A percentile compares a stretch with the other conserved stretches of the same genome.
These are phyloP conservation scores for Corinectria fuckeliana DNA, from an alignment of 2,329 filamentous ascomycete species.

Conservation along the genomic window DNA sequence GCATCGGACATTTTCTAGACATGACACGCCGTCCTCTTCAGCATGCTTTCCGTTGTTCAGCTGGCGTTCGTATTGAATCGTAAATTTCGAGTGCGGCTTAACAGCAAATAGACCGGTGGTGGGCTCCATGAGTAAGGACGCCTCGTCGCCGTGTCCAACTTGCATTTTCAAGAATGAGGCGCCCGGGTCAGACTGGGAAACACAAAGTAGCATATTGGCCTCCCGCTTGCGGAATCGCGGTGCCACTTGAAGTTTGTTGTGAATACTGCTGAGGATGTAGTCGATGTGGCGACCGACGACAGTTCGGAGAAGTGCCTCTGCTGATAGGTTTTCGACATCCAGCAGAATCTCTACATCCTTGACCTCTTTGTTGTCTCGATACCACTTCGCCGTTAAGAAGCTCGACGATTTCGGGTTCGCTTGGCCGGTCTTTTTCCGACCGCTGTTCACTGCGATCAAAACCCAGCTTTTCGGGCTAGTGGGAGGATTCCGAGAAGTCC, in stretches of 20 bases:
- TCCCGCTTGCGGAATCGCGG: conserved; percentile 67
- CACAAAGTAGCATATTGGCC: conserved; percentile 62
- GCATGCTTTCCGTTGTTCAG: conserved; percentile 68
- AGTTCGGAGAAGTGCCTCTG: conserved; percentile 74
- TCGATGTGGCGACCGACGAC: conserved; percentile 79
- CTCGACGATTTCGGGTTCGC: conserved; percentile 56
- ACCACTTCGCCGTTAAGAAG: conserved; percentile 75
- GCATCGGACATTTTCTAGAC: conserved; percentile 68
- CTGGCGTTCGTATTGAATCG: conserved; percentile 65
- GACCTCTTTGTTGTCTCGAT: conserved; percentile 80
- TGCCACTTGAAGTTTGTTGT: conserved; percentile 63
- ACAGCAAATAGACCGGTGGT: conserved; percentile 79
- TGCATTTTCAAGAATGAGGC: conserved; percentile 73
- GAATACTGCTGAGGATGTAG: conserved; percentile 72
- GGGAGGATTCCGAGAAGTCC: conserved; percentile 64
- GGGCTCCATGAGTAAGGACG: conserved; percentile 74
- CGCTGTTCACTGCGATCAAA: conserved; percentile 80
- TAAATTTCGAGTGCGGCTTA: conserved; percentile 65
- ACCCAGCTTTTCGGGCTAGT: conserved; percentile 84
- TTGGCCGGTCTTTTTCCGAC: conserved; percentile 52
- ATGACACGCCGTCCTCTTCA: conserved; percentile 61
- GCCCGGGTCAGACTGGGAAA: conserved; percentile 67
- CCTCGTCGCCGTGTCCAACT: conserved; percentile 66
- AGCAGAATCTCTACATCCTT: conserved; percentile 71
- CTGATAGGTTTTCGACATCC: conserved; percentile 71